Evolutionary conservation across 192 early-diverging fungal genomes (phyloP), one percentile per base, ranked within the genome.

Genomic region (Rhizoclosmatium globosum): DNA sequence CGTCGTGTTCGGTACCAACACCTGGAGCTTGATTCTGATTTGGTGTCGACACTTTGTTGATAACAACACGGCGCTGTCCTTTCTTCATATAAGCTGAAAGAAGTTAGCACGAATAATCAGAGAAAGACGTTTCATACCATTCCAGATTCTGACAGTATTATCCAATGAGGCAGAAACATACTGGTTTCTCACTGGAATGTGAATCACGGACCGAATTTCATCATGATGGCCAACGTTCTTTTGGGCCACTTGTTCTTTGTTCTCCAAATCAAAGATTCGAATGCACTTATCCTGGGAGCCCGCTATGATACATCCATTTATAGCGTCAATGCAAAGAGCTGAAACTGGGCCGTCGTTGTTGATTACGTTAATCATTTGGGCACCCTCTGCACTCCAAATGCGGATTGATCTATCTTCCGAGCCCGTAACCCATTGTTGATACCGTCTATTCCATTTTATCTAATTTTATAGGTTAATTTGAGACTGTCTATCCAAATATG

Each of bases 121-220:
- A 73, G 0, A 56, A 44, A 71, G 4, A n/a, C 21, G 53, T 60
- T 9, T 64, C 41, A 60, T 62, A 82, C 87, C 87, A 79, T 90
- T 90, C 89, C 89, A 90, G 31, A 90, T 77, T 13, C 89, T 68
- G 3, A 91, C 83, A 17, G 88, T 87, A 71, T 87, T 89, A 74
- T 91, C 89, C 89, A 89, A 90, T 11, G 84, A 83, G 2, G 88
- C 83, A 62, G 87, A 85, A 3, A 91, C 86, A 72, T 91, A 91
- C 82, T 89, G 86, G 66, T 88, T 85, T 64, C 88, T 43, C 3
- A 72, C 78, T 31, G 89, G 85, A 72, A 91, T 87, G 69, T 91
- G 89, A 53, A 88, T 86, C 2, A 91, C 68, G 2, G 77, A 56
- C 9, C 87, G 61, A 48, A 91, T 81, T 79, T 91, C 89, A 75